phyloP scores from a whole-genome alignment of 2,329 filamentous ascomycete species.

The Simplicillium sp. region DNA sequence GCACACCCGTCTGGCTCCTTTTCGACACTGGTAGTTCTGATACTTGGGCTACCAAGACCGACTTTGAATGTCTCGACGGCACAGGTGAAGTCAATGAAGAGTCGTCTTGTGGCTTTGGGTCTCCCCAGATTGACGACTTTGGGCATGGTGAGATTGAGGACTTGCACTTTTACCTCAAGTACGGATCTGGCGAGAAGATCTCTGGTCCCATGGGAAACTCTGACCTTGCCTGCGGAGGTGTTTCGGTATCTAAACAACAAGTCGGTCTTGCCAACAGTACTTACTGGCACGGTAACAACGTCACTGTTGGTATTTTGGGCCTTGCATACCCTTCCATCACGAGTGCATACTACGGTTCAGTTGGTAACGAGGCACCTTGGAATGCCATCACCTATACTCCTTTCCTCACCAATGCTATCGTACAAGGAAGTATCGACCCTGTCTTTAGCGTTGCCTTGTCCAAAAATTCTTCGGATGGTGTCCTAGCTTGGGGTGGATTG shows the following conservation, averaged over 20 bases:
- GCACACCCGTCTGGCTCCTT: constrained; percentile 27
- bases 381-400: constrained; percentile 34
- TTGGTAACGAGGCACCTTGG: constrained; percentile 25
- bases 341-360: constrained; percentile 32
- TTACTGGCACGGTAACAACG: constrained; percentile 41
- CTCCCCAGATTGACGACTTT: constrained; percentile 27
- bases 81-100: constrained; percentile 19
- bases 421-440: constrained; percentile 32
- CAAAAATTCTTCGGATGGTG: constrained; percentile 33
- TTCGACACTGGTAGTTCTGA: constrained; percentile 44
- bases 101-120: constrained; percentile 30
- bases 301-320: constrained; percentile 40
- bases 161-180: constrained; percentile 35
- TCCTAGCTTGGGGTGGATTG: constrained; percentile 37
- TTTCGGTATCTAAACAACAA: constrained; percentile 34
- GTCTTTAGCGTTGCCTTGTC: constrained; percentile 38
- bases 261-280: constrained; percentile 39
- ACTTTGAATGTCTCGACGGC: constrained; percentile 32
- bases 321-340: constrained; percentile 41
- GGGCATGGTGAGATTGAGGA: constrained; percentile 25
- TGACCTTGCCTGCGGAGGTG: constrained; percentile 34
- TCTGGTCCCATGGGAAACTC: constrained; percentile 36
- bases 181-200: constrained; percentile 38
- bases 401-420: constrained; percentile 37
- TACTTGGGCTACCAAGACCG: constrained; percentile 34